Percentiles rank a stretch among this genome's conserved stretches.
Conservation (phyloP, 164 flowering plant genomes). For the Annona cherimola region DNA sequence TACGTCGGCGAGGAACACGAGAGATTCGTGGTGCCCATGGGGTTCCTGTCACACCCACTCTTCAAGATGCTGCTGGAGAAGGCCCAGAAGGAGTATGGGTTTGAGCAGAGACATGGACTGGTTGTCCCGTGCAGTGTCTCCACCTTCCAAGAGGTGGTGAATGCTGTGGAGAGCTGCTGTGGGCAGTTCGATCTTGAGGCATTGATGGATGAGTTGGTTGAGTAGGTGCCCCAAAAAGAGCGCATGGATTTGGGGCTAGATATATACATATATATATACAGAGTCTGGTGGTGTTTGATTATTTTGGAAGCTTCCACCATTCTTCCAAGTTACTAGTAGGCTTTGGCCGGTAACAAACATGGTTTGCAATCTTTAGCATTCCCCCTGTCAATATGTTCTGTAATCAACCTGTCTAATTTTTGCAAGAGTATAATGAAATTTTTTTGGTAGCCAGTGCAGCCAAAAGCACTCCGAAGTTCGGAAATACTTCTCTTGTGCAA, state of each 20-base stretch:
- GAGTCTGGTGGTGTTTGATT: not conserved
- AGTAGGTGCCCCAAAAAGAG: not conserved
- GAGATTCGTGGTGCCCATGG: slow-evolving; percentile 69
- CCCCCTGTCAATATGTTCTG: not conserved
- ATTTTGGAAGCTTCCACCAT: not conserved
- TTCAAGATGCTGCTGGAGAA: slow-evolving; percentile 87
- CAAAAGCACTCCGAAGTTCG: too few relatives aligned
- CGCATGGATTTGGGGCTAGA: not conserved
- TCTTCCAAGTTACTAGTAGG: not conserved
- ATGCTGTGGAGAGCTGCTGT: slow-evolving; percentile 54
- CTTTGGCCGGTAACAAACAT: not conserved
- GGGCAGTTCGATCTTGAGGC: slow-evolving; percentile 66
- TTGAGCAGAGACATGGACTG: slow-evolving; percentile 52
- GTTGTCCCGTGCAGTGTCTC: slow-evolving; percentile 73
- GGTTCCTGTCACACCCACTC: slow-evolving; percentile 70
- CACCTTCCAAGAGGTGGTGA: slow-evolving; percentile 60
- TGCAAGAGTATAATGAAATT: too few relatives aligned
- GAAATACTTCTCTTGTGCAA: too few relatives aligned
- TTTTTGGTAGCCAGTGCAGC: too few relatives aligned
- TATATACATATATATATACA: not conserved
- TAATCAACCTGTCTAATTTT: not conserved
- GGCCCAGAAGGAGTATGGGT: slow-evolving; percentile 66
- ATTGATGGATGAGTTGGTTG: slow-evolving; percentile 60
- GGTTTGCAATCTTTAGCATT: not conserved
- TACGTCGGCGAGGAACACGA: slow-evolving; percentile 72